A percentile compares a stretch with the other conserved stretches of the same genome.
These are phyloP conservation scores for Misopates orontium DNA, from an alignment of 257 asterid species.

Conservation along the genomic window DNA sequence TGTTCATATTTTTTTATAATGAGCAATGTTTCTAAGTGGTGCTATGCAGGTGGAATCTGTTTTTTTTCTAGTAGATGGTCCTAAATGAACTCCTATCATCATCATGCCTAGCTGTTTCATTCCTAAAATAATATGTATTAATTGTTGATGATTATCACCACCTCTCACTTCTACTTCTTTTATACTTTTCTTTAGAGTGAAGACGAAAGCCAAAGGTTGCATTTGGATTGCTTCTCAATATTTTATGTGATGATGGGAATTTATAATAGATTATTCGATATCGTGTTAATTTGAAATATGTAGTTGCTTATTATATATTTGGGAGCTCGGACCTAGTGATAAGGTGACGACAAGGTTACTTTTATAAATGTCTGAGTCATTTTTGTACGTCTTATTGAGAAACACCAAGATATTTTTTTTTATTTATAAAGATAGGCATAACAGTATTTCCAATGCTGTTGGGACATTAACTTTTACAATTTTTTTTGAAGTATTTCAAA, in stretches of 20 bases:
- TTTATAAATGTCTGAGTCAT: not conserved
- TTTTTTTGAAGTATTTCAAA: too few relatives aligned
- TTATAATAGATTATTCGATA: not conserved
- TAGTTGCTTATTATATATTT: too few relatives aligned
- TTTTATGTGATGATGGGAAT: too few relatives aligned
- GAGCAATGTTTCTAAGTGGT: not conserved
- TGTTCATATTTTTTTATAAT: too few relatives aligned
- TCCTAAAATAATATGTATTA: not conserved
- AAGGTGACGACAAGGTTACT: not conserved
- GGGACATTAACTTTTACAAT: too few relatives aligned
- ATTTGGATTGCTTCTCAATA: too few relatives aligned
- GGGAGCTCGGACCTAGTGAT: not conserved
- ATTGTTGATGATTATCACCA: conserved; percentile 1
- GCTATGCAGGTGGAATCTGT: conserved; percentile 27
- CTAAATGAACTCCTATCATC: conserved; percentile 14
- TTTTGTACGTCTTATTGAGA: not conserved
- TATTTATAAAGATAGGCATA: too few relatives aligned
- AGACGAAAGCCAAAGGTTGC: not conserved
- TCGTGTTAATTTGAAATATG: not conserved
- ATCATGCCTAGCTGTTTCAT: conserved; percentile 16
- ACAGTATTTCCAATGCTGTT: too few relatives aligned
- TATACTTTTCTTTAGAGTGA: not conserved
- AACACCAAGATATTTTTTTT: too few relatives aligned
- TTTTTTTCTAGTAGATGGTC: conserved; percentile 2
- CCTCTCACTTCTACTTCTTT: not conserved